A percentile compares a stretch with the other conserved stretches of the same genome.
Conservation (phyloP, 345 rosid species). For the Xanthoceras sorbifolium region DNA sequence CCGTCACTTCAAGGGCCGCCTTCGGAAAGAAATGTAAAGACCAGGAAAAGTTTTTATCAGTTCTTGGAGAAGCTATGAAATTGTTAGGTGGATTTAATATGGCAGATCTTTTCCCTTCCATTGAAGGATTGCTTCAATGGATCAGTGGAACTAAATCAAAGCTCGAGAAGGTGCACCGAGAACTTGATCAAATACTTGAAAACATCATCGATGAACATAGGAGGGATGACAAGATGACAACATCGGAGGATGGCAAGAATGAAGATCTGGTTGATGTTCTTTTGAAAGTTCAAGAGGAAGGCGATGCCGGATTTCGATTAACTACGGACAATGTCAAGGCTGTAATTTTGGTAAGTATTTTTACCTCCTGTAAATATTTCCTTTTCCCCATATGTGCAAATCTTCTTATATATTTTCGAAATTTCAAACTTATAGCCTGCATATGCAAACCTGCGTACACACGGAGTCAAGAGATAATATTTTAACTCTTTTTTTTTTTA, state of each 20-base stretch:
- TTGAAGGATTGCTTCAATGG: slow-evolving; percentile 14
- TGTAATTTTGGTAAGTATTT: neutral
- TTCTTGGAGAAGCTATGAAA: too few relatives aligned
- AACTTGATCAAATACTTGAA: neutral
- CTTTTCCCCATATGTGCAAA: too few relatives aligned
- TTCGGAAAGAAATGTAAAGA: slow-evolving; percentile 27
- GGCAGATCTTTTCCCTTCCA: slow-evolving; percentile 31
- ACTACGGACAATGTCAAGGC: neutral
- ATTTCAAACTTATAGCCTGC: too few relatives aligned
- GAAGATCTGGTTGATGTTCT: neutral
- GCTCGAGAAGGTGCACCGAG: slow-evolving; percentile 15
- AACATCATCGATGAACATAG: neutral
- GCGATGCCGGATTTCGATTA: too few relatives aligned
- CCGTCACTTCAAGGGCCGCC: neutral
- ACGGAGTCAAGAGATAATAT: too few relatives aligned
- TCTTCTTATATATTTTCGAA: too few relatives aligned
- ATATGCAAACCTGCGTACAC: too few relatives aligned
- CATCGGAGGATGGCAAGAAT: neutral
- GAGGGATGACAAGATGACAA: neutral
- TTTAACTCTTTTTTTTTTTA: too few relatives aligned
- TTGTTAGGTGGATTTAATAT: slow-evolving; percentile 22
- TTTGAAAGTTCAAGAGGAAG: neutral
- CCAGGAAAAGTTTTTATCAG: too few relatives aligned
- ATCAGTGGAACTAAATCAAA: slow-evolving; percentile 18
- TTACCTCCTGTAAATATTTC: too few relatives aligned